Evolutionary conservation across 2,329 filamentous ascomycete genomes (phyloP).

Genomic region (Penicillium sp.): DNA sequence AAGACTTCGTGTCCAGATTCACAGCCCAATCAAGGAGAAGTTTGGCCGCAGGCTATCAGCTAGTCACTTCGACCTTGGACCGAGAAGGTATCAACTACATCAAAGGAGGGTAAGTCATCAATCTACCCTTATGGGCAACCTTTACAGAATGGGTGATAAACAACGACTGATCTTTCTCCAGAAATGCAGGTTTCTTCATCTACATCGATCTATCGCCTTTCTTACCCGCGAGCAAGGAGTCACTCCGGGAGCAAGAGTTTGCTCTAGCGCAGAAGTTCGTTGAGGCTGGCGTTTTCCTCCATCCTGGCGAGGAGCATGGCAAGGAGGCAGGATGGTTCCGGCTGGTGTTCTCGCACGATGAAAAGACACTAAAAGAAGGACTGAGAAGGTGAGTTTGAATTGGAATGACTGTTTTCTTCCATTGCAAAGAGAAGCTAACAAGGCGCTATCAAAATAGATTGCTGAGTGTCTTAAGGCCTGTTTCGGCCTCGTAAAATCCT

Average conservation of each 20-base stretch:
- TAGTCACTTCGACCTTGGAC: slow-evolving; percentile 35
- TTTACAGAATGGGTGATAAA: not conserved
- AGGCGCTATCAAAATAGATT: slow-evolving; percentile 2
- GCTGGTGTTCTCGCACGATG: slow-evolving; percentile 49
- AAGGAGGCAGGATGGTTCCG: slow-evolving; percentile 54
- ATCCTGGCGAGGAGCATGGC: slow-evolving; percentile 47
- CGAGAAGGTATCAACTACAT: slow-evolving; percentile 40
- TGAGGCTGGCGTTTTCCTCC: slow-evolving; percentile 52
- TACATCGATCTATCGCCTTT: slow-evolving; percentile 46
- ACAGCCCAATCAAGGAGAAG: slow-evolving; percentile 21
- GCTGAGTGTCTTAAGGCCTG: slow-evolving; percentile 8
- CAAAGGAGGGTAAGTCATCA: slow-evolving; percentile 29
- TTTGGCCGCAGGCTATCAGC: slow-evolving; percentile 27
- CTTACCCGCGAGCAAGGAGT: slow-evolving; percentile 27
- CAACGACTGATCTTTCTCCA: slow-evolving; percentile 10
- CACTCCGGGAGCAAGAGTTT: slow-evolving; percentile 41
- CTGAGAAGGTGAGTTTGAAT: no score
- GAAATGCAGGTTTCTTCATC: slow-evolving; percentile 49
- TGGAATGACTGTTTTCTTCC: no score
- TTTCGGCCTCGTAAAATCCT: not conserved
- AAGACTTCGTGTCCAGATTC: slow-evolving; percentile 37
- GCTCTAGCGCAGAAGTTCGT: slow-evolving; percentile 46
- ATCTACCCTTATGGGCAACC: not conserved
- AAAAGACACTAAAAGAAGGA: slow-evolving; percentile 34
- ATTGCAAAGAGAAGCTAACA: not conserved